A percentile compares a stretch with the other conserved stretches of the same genome.
Evolutionary conservation across 441 rosid genomes (phyloP).

Genomic region (Erodium trifolium): DNA sequence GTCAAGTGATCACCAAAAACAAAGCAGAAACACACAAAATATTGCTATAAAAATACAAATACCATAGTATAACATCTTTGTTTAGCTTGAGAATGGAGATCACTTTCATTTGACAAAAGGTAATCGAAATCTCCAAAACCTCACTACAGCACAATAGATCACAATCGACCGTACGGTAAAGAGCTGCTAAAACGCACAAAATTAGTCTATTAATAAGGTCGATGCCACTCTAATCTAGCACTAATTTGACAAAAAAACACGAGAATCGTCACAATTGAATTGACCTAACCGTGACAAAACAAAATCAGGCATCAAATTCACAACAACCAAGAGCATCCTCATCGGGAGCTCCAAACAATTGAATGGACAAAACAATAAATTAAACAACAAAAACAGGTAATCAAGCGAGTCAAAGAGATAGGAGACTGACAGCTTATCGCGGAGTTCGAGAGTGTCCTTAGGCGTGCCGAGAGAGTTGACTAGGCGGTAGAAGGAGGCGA

Average conservation of each 20-base stretch:
- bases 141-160: background rate
- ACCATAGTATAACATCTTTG: background rate
- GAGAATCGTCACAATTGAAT: background rate
- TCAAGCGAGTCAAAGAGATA: background rate
- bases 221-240: too few relatives aligned
- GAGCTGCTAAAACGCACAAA: background rate
- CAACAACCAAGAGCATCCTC: background rate
- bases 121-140: background rate
- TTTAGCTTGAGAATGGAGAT: background rate
- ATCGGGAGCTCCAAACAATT: background rate
- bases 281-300: background rate
- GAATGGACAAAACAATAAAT: background rate
- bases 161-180: background rate
- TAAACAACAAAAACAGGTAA: background rate
- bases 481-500: constrained; percentile 62
- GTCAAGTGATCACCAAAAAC: background rate
- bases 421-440: constrained; percentile 49
- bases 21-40: background rate
- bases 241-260: too few relatives aligned
- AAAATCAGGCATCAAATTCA: background rate
- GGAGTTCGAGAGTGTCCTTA: constrained; percentile 63
- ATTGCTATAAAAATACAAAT: background rate
- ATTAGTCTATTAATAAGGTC: background rate
- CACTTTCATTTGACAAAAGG: background rate
- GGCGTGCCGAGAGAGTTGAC: constrained; percentile 69